Conservation (phyloP, 495 filamentous ascomycete species). For the Aspergillus steynii region DNA sequence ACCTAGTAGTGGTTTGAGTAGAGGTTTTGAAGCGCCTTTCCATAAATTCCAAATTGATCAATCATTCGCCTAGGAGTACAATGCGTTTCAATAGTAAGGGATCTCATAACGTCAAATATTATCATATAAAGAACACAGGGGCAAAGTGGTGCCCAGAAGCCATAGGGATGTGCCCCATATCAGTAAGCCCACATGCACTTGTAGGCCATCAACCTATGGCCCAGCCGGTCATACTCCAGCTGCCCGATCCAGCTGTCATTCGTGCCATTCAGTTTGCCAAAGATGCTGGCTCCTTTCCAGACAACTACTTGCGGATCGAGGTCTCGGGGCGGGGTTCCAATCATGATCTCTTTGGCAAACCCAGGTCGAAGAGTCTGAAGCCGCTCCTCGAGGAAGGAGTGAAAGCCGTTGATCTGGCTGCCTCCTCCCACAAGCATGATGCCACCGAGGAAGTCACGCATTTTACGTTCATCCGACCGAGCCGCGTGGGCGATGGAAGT, state of each 20-base stretch:
- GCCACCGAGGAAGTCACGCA: constrained; percentile 84
- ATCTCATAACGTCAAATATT: constrained; percentile 9
- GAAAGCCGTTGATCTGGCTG: constrained; percentile 74
- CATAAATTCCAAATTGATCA: constrained; percentile 13
- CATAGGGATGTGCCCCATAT: constrained; percentile 8
- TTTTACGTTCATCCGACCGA: constrained; percentile 86
- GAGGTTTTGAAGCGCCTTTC: neutral
- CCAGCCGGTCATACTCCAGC: constrained; percentile 85
- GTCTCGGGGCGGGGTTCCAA: constrained; percentile 84
- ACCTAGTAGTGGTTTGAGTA: too few species aligned
- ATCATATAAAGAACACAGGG: constrained; percentile 15
- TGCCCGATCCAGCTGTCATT: constrained; percentile 94
- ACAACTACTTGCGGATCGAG: constrained; percentile 92
- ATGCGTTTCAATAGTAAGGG: neutral
- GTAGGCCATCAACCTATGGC: constrained; percentile 74
- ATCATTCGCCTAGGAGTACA: neutral
- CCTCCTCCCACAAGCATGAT: constrained; percentile 97
- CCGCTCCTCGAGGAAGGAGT: constrained; percentile 75
- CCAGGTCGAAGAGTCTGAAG: constrained; percentile 68
- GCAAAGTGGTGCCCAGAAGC: neutral
- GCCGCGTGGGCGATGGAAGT: constrained; percentile 84
- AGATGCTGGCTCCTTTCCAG: constrained; percentile 97
- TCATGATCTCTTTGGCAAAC: constrained; percentile 78
- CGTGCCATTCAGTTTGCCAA: constrained; percentile 80
- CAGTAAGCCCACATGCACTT: constrained; percentile 85